Evolutionary conservation across 148 eudicot genomes (phyloP).

Genomic region (Tetragonia tetragonoides): DNA sequence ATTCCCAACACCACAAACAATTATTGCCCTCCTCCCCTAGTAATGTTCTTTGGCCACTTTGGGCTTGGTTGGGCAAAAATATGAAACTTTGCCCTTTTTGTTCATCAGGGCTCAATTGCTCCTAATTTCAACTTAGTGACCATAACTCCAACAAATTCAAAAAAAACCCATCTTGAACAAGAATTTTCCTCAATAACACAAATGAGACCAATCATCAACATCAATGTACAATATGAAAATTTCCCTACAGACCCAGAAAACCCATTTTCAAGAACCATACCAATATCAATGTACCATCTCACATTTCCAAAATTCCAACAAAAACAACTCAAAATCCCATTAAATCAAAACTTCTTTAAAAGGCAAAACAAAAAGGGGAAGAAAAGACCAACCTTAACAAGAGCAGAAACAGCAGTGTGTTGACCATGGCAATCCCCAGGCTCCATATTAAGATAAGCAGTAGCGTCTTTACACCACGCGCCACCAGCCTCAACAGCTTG

Average conservation of each 20-base stretch:
- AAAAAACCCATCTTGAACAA: background rate
- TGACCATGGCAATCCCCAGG: constrained; percentile 86
- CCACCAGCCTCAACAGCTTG: constrained; percentile 75
- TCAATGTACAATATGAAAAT: background rate
- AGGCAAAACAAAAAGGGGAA: background rate
- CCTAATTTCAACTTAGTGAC: too few relatives aligned
- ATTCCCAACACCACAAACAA: background rate
- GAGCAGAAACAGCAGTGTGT: constrained; percentile 60
- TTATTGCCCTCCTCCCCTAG: background rate
- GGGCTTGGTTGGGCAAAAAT: background rate
- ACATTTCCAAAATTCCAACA: too few relatives aligned
- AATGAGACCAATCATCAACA: background rate
- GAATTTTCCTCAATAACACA: background rate
- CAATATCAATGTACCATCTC: too few relatives aligned
- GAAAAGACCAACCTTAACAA: constrained; percentile 50
- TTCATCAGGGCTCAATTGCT: background rate
- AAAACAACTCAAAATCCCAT: background rate
- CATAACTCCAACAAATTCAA: background rate
- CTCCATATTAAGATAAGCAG: constrained; percentile 91
- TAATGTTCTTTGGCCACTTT: background rate
- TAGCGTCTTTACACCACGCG: constrained; percentile 54
- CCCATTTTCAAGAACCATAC: too few relatives aligned
- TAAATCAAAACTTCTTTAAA: background rate
- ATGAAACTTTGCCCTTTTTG: background rate
- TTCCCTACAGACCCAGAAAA: too few relatives aligned